phyloP scores from a whole-genome alignment of 202 grass and related monocot genomes.

The Zizania palustris region DNA sequence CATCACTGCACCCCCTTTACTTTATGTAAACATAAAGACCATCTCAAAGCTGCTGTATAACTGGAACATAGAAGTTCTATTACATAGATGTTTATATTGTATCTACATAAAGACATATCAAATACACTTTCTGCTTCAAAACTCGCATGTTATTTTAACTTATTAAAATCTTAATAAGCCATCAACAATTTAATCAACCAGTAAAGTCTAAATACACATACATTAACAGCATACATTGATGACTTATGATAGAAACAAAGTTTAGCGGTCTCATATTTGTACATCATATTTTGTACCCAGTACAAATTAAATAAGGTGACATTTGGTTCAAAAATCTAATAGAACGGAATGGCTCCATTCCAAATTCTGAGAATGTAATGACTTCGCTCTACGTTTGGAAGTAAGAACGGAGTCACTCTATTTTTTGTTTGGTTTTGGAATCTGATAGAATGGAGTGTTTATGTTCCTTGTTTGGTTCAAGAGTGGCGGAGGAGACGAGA shows the following conservation, averaged over 20 bases:
- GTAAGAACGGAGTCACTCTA: too few relatives aligned
- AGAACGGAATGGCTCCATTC: too few relatives aligned
- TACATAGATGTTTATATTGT: neutral
- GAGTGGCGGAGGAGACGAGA: too few relatives aligned
- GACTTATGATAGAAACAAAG: neutral
- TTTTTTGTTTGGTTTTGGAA: too few relatives aligned
- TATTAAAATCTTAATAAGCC: constrained; percentile 36
- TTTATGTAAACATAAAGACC: constrained; percentile 3
- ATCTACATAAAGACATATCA: neutral
- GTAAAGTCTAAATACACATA: constrained; percentile 18
- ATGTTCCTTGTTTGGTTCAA: too few relatives aligned
- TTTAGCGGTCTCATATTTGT: neutral
- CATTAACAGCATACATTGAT: constrained; percentile 1
- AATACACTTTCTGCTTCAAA: constrained; percentile 19
- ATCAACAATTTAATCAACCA: constrained; percentile 8
- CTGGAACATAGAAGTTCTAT: constrained; percentile 17
- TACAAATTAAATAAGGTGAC: constrained; percentile 20
- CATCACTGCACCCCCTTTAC: neutral
- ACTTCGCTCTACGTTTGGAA: too few relatives aligned
- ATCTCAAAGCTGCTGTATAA: constrained; percentile 14
- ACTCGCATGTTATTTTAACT: constrained; percentile 11
- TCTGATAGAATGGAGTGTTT: too few relatives aligned
- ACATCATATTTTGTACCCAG: constrained; percentile 3
- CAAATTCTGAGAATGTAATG: too few relatives aligned
- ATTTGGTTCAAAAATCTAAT: too few relatives aligned